phyloP scores from a whole-genome alignment of 2,329 filamentous ascomycete species.

The Stemphylium lycopersici region DNA sequence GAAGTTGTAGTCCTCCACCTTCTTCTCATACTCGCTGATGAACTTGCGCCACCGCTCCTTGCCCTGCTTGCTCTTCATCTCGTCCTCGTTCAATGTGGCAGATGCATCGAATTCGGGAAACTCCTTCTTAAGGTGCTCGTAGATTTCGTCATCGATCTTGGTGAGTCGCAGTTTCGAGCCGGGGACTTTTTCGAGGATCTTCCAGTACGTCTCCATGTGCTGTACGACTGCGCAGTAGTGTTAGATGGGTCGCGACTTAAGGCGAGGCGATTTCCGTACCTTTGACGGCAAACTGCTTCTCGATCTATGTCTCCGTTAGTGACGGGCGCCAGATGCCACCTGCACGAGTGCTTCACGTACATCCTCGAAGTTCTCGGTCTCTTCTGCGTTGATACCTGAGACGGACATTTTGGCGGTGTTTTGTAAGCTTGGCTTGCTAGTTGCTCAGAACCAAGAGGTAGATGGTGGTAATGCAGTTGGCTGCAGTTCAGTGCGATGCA shows the following conservation, averaged over 20 bases:
- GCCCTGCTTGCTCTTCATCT: constrained; percentile 96
- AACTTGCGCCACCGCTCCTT: constrained; percentile 96
- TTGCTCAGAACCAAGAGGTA: background rate
- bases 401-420: constrained; percentile 37
- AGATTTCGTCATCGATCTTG: constrained; percentile 93
- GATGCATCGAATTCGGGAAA: constrained; percentile 93
- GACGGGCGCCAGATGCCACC: constrained; percentile 5
- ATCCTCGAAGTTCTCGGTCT: constrained; percentile 73
- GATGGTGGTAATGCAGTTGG: background rate
- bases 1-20: constrained; percentile 97
- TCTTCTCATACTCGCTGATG: constrained; percentile 92
- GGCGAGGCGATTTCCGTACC: constrained; percentile 56
- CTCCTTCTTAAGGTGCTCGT: constrained; percentile 81
- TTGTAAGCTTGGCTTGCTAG: background rate
- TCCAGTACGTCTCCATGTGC: constrained; percentile 97
- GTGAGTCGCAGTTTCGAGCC: constrained; percentile 91
- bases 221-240: constrained; percentile 69
- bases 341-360: constrained; percentile 52
- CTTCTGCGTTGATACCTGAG: constrained; percentile 54
- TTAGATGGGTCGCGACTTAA: constrained; percentile 16
- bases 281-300: constrained; percentile 99
- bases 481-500: background rate
- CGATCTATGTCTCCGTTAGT: constrained; percentile 68
- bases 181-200: constrained; percentile 86
- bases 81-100: constrained; percentile 81